Evolutionary conservation across 352 stramenopile species (phyloP).

Genomic region (Phytophthora hybrid): DNA sequence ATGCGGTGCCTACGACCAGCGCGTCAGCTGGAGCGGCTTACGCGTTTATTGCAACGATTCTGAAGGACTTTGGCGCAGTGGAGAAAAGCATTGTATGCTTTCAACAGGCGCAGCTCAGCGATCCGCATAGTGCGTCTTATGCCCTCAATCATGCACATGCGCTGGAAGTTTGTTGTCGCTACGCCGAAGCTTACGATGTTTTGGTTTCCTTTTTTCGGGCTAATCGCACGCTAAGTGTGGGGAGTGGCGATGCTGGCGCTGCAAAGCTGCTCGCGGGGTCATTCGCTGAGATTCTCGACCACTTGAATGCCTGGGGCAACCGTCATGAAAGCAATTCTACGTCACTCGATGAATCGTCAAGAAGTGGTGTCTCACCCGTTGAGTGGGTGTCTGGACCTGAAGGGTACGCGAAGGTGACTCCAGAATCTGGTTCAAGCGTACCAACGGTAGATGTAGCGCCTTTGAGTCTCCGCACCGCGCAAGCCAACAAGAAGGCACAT

Average conservation of each 20-base stretch:
- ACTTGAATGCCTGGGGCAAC: slow-evolving; percentile 25
- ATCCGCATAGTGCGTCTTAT: slow-evolving; percentile 59
- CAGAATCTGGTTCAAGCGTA: background rate
- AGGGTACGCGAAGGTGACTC: slow-evolving; percentile 38
- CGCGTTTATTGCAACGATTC: slow-evolving; percentile 76
- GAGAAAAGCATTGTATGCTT: slow-evolving; percentile 67
- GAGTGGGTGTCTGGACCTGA: slow-evolving; percentile 36
- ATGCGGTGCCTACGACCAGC: slow-evolving; percentile 44
- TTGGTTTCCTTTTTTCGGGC: slow-evolving; percentile 50
- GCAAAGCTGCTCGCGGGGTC: slow-evolving; percentile 33
- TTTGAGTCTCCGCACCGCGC: background rate
- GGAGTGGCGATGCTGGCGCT: slow-evolving; percentile 8
- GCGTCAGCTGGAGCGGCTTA: slow-evolving; percentile 68
- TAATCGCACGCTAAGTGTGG: slow-evolving; percentile 51
- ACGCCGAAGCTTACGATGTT: slow-evolving; percentile 54
- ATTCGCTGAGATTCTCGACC: slow-evolving; percentile 48
- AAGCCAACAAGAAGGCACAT: slow-evolving; percentile 10
- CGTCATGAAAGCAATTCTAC: background rate
- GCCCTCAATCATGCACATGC: slow-evolving; percentile 74
- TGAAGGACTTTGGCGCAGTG: slow-evolving; percentile 75
- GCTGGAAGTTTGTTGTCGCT: slow-evolving; percentile 55
- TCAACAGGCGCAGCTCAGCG: slow-evolving; percentile 47
- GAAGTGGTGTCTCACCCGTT: slow-evolving; percentile 4
- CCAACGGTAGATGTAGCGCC: background rate
- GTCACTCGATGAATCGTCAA: background rate